These are phyloP conservation scores for Mycena chlorophos DNA, from an alignment of 768 basidiomycete species.

Conservation along the genomic window DNA sequence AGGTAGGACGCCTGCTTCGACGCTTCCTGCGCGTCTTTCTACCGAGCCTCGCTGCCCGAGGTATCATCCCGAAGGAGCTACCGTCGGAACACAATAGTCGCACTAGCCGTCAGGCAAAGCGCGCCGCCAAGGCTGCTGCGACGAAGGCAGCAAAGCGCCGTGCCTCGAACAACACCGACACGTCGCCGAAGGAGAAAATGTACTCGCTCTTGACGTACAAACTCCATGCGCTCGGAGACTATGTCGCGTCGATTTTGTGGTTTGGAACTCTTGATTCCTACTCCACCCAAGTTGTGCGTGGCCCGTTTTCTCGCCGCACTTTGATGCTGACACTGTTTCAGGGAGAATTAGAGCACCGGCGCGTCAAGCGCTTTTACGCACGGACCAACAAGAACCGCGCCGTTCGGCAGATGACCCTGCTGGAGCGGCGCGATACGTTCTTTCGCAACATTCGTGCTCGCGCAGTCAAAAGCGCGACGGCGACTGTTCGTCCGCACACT, in stretches of 20 bases:
- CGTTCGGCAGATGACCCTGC: conserved; percentile 24
- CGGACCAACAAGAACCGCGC: conserved; percentile 31
- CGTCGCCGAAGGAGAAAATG: not conserved
- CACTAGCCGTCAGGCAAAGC: not conserved
- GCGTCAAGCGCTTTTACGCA: conserved; percentile 15
- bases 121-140: not conserved
- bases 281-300: conserved; percentile 20
- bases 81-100: conserved; percentile 27
- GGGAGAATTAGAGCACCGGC: conserved; percentile 38
- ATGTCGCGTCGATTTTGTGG: conserved; percentile 15
- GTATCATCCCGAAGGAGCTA: conserved; percentile 21
- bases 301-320: not conserved
- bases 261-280: conserved; percentile 12
- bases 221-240: conserved; percentile 29
- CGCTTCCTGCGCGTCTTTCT: conserved; percentile 26
- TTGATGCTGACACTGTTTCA: conserved; percentile 4
- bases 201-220: conserved; percentile 25
- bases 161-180: not conserved
- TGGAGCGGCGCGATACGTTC: conserved; percentile 6
- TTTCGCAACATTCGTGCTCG: not conserved
- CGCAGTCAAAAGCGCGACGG: not conserved
- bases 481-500: not conserved
- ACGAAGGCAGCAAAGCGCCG: not conserved
- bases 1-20: conserved; percentile 26
- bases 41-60: conserved; percentile 16